Evolutionary conservation across 441 rosid genomes (phyloP).

Genomic region (Gossypium trilobum): DNA sequence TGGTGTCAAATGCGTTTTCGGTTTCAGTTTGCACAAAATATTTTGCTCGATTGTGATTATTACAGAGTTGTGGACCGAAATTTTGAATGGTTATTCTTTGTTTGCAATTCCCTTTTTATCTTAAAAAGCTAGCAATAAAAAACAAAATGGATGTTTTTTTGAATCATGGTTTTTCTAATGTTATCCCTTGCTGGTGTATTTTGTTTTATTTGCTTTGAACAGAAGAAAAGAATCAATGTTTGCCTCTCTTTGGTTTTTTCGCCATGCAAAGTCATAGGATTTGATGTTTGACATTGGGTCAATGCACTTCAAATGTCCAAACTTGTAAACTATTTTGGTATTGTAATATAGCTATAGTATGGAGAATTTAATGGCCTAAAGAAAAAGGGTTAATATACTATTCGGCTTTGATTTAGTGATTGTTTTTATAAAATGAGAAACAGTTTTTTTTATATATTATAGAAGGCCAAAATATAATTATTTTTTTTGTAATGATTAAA

Average conservation of each 20-base stretch:
- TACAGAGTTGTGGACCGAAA: slow-evolving; percentile 16
- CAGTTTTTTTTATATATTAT: too few species aligned
- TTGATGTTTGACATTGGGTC: neutral
- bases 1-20: slow-evolving; percentile 20
- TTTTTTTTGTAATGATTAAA: too few species aligned
- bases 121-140: neutral
- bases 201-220: neutral
- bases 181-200: neutral
- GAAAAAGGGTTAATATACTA: neutral
- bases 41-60: slow-evolving; percentile 21
- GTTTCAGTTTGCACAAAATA: slow-evolving; percentile 7
- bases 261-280: neutral
- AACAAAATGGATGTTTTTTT: neutral
- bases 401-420: neutral
- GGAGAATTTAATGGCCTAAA: neutral
- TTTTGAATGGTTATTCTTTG: slow-evolving; percentile 43
- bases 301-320: neutral
- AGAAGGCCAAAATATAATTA: too few species aligned
- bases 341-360: neutral
- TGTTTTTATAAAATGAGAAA: neutral
- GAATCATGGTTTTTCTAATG: neutral
- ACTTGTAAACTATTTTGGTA: neutral
- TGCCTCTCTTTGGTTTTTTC: neutral
- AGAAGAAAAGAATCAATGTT: neutral
- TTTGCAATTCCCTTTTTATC: slow-evolving; percentile 12